Evolutionary conservation across 768 basidiomycete genomes (phyloP), one percentile per base, ranked within the genome.

Genomic region (Mrakia gelida): DNA sequence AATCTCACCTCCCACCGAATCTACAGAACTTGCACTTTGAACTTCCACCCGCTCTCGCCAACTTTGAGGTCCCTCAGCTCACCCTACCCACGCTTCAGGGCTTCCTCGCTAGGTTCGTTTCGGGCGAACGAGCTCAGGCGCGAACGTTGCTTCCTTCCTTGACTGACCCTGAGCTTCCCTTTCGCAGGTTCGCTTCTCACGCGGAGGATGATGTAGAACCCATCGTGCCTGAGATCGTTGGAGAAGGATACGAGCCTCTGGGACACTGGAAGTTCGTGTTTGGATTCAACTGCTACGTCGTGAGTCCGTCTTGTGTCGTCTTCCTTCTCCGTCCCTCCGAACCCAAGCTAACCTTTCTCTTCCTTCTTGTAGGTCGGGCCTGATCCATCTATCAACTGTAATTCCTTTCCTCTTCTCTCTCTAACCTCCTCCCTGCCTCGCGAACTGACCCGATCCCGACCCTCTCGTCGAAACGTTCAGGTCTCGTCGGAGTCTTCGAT

Each of bases 241-340:
- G 23, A 0, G 65, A 75, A 32, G 45, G 45, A 0, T 75, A 75
- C 65, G 75, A 75, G 43, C 75, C 75, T 0, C 16, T 21, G 10
- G 75, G 75, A 10, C 63, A 49, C 26, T 75, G 75, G 75, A 75
- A 75, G 49, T 30, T 26, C 2, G 15, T 75, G 30, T 63, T 63
- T 28, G 75, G 65, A 26, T 75, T 63, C 43, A 34, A 65, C 23
- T 63, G 63, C 32, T 75, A 75, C 65, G 41, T 67, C 63, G 75
- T 67, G 45, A 15, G 75, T 75, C n/a, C 34, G 18, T 1, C 15
- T 70, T 13, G 45, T 13, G 45, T 15, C 63, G 11, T 32, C 38
- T 45, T 15, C 67, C 23, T 5, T 41, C 74, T 34, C 7, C 34
- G 18, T 28, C 62, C 45, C 61, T 56, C 23, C 10, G 34, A 32